Base-by-base conservation (phyloP, 2,329 filamentous ascomycete species). In the Ustilaginoidea virens region DNA sequence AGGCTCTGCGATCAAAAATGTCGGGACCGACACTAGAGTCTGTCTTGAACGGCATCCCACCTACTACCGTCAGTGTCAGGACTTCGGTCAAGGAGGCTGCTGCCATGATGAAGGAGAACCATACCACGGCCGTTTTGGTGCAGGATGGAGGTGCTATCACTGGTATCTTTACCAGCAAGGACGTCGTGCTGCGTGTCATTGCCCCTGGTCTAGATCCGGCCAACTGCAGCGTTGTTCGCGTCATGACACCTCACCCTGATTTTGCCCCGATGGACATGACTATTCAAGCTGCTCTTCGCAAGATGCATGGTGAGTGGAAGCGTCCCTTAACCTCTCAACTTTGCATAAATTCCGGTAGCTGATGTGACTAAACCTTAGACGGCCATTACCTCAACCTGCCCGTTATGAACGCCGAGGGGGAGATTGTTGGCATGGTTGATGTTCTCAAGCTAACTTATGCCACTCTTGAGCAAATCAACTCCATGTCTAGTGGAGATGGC, bases 391-490 rank as follows among this genome's bases (percentile, higher is more conserved):
- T 98, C 31, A 98, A 98, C 53, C 63, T 98, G 25, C 90, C 90
- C 7, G 90, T 98, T 37, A 98, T 98, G 90, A 94, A 94, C 54
- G 85, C 92, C 40, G 69, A 72, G 36, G 90, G 87, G 39, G 90
- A 98, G 56, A 98, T 98, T 48, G 90, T 98, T 33, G 90, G 90
- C 46, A 98, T 98, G 90, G 90, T 98, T 16, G 90, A 98, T 55
- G 90, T 98, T 34, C 71, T 98, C 37, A 96, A 96, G 61, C 68
- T 98, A 46, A 98, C 90, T 14, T 98, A 98, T 55, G 90, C 90
- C 28, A 98, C 90, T 5, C 69, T 98, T 30, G 90, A 98, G 56
- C 87, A 94, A 61, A 85, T 92, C 56, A 96, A 96, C 61, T 85
- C 82, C 34, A 96, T 98, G 77, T 75, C 71, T 23, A 85, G 76